These are phyloP conservation scores for Globisporangium cystogenes DNA, from an alignment of 352 stramenopile species.

Conservation along the genomic window DNA sequence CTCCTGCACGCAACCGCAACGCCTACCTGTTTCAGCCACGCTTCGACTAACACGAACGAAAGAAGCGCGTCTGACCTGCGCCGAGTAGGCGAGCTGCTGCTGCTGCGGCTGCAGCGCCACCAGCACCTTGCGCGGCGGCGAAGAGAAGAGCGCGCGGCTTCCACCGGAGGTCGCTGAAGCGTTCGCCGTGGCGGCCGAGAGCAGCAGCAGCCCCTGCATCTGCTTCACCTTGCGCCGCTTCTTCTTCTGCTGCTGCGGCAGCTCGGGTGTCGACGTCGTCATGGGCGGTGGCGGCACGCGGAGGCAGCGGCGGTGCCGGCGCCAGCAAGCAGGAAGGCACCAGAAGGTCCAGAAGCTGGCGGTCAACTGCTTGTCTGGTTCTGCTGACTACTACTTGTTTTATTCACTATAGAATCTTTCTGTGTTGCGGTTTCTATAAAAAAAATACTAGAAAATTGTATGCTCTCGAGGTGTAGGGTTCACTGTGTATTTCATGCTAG, in stretches of 20 bases:
- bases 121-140: conserved; percentile 31
- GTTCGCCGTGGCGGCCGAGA: conserved; percentile 27
- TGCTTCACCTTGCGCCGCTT: conserved; percentile 71
- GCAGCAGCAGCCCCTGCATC: conserved; percentile 69
- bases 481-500: no score
- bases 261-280: conserved; percentile 19
- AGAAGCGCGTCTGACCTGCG: conserved; percentile 20
- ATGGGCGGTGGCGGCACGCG: conserved; percentile 13
- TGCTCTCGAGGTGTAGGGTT: no score
- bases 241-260: conserved; percentile 30
- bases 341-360: no score
- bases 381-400: no score
- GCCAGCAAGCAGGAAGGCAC: no score
- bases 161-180: not conserved
- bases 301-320: no score
- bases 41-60: no score
- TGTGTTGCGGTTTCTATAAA: no score
- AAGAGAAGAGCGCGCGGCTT: conserved; percentile 9
- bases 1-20: conserved; percentile 16
- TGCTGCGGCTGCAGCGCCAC: conserved; percentile 67
- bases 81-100: conserved; percentile 61
- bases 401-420: no score
- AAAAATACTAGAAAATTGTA: no score
- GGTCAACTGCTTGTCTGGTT: no score
- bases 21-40: no score